Percentiles rank a stretch among this genome's conserved stretches.
These are phyloP conservation scores for Colletotrichum navitas DNA, from an alignment of 2,329 filamentous ascomycete species.

Conservation along the genomic window DNA sequence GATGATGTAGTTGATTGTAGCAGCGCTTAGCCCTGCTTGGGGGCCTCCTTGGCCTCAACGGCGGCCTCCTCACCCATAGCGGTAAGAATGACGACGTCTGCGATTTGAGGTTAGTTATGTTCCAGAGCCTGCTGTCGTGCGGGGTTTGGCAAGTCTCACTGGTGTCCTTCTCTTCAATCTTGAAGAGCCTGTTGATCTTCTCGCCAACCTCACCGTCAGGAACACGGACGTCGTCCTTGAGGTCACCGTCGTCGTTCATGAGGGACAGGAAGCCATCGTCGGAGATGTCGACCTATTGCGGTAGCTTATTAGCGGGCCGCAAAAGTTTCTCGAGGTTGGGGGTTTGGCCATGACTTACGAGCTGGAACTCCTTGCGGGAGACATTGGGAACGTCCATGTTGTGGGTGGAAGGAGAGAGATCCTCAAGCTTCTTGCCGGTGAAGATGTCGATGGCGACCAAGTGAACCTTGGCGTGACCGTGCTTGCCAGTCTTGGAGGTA, in stretches of 20 bases:
- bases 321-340: not conserved
- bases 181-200: slow-evolving; percentile 86
- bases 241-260: slow-evolving; percentile 86
- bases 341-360: slow-evolving; percentile 73
- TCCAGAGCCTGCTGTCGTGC: slow-evolving; percentile 24
- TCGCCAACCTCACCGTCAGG: slow-evolving; percentile 91
- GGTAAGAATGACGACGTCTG: slow-evolving; percentile 92
- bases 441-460: slow-evolving; percentile 98
- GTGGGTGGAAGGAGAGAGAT: slow-evolving; percentile 97
- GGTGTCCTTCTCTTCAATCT: slow-evolving; percentile 87
- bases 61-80: slow-evolving; percentile 96
- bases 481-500: slow-evolving; percentile 99
- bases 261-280: slow-evolving; percentile 96
- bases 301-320: slow-evolving; percentile 28
- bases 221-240: slow-evolving; percentile 95
- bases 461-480: slow-evolving; percentile 99
- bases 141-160: slow-evolving; percentile 72
- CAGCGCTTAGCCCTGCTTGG: slow-evolving; percentile 54
- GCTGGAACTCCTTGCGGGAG: slow-evolving; percentile 88
- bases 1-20: slow-evolving; percentile 41
- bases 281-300: slow-evolving; percentile 82
- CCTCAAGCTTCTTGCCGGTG: slow-evolving; percentile 99
- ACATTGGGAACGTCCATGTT: slow-evolving; percentile 99
- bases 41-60: slow-evolving; percentile 95
- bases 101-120: slow-evolving; percentile 21